These are phyloP conservation scores for Trametes cinnabarina DNA, from an alignment of 768 basidiomycete species.

Conservation along the genomic window DNA sequence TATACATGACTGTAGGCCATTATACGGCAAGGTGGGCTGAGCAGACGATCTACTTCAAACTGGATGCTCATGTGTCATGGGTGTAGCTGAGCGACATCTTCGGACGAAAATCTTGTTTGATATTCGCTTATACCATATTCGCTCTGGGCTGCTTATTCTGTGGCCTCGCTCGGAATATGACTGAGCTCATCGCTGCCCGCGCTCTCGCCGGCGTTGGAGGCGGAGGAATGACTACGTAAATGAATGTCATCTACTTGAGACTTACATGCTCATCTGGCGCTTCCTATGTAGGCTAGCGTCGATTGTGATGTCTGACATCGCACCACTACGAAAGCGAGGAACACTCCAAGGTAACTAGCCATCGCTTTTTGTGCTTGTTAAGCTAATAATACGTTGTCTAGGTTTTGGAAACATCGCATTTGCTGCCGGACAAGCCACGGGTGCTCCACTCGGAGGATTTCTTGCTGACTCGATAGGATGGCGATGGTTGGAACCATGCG, in stretches of 20 bases:
- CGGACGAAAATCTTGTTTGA: slow-evolving; percentile 55
- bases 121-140: slow-evolving; percentile 55
- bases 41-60: background rate
- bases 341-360: slow-evolving; percentile 78
- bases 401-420: slow-evolving; percentile 61
- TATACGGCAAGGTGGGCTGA: slow-evolving; percentile 51
- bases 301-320: slow-evolving; percentile 66
- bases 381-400: slow-evolving; percentile 14
- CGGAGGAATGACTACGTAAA: slow-evolving; percentile 62
- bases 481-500: slow-evolving; percentile 46
- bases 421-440: slow-evolving; percentile 53
- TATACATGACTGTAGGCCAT: slow-evolving; percentile 38
- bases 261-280: background rate
- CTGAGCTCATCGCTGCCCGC: slow-evolving; percentile 49
- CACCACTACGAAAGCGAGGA: slow-evolving; percentile 59
- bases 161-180: slow-evolving; percentile 53
- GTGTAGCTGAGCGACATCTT: slow-evolving; percentile 53
- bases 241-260: slow-evolving; percentile 4
- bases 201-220: slow-evolving; percentile 61
- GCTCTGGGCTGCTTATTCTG: slow-evolving; percentile 53
- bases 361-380: background rate
- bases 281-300: slow-evolving; percentile 42
- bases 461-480: slow-evolving; percentile 65
- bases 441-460: slow-evolving; percentile 63
- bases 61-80: background rate